Evolutionary conservation across 2,329 filamentous ascomycete genomes (phyloP).

Genomic region (Pseudogymnoascus pannorum): DNA sequence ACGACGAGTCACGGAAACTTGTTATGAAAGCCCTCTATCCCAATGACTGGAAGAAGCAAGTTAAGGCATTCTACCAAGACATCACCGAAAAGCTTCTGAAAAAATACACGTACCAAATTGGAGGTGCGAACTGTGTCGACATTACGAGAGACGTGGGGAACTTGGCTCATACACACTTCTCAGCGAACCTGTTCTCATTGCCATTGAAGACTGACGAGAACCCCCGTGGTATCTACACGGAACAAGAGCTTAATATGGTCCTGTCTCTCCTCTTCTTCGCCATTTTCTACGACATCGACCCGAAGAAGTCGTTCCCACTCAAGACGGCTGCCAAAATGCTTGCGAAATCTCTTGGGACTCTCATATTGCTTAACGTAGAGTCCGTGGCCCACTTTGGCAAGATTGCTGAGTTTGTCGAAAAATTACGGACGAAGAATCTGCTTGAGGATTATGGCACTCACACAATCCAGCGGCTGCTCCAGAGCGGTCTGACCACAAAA

Average conservation of each 20-base stretch:
- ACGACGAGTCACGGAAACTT: slow-evolving; percentile 43
- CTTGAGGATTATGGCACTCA: slow-evolving; percentile 58
- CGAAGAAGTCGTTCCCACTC: slow-evolving; percentile 58
- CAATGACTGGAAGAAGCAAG: slow-evolving; percentile 52
- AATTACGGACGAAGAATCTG: slow-evolving; percentile 40
- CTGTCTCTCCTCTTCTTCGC: slow-evolving; percentile 58
- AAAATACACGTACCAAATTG: slow-evolving; percentile 58
- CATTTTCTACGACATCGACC: slow-evolving; percentile 57
- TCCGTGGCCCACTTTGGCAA: slow-evolving; percentile 43
- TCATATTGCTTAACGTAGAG: slow-evolving; percentile 61
- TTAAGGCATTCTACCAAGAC: slow-evolving; percentile 61
- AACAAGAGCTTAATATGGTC: slow-evolving; percentile 50
- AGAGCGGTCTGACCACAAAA: slow-evolving; percentile 52
- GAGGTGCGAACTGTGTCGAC: slow-evolving; percentile 47
- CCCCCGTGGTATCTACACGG: slow-evolving; percentile 44
- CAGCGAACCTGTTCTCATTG: slow-evolving; percentile 45
- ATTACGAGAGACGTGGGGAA: slow-evolving; percentile 54
- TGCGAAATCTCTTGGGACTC: slow-evolving; percentile 49
- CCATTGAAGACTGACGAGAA: slow-evolving; percentile 46
- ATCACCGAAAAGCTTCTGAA: slow-evolving; percentile 54
- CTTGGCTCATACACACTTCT: slow-evolving; percentile 47
- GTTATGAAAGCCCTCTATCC: slow-evolving; percentile 53
- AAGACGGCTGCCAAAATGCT: slow-evolving; percentile 51
- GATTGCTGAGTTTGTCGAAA: slow-evolving; percentile 43
- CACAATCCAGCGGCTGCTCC: slow-evolving; percentile 57